Percentiles rank a stretch among this genome's conserved stretches.
Conservation (phyloP, 1,139 yeast genomes). For the Geotrichum restrictum region DNA sequence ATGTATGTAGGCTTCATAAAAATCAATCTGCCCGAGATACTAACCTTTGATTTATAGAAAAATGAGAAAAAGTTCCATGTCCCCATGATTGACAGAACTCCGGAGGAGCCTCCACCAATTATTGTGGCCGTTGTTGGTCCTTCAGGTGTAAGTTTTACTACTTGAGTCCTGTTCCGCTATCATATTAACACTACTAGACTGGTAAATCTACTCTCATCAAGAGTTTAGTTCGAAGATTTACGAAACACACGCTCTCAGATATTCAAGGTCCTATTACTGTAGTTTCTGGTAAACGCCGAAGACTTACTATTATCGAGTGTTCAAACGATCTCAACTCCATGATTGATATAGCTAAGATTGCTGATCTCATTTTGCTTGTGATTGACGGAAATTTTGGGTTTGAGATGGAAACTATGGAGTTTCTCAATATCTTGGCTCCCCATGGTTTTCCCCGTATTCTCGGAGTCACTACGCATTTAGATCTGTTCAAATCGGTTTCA, state of each 20-base stretch:
- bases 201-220: slow-evolving; percentile 93
- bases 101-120: slow-evolving; percentile 97
- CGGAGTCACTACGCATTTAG: slow-evolving; percentile 94
- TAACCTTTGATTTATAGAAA: slow-evolving; percentile 26
- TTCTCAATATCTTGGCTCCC: slow-evolving; percentile 89
- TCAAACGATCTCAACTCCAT: slow-evolving; percentile 88
- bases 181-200: slow-evolving; percentile 42
- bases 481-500: slow-evolving; percentile 82
- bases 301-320: slow-evolving; percentile 90
- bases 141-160: slow-evolving; percentile 53
- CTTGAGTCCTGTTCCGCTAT: neutral
- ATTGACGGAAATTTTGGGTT: slow-evolving; percentile 97
- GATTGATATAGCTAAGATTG: slow-evolving; percentile 94
- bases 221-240: slow-evolving; percentile 78
- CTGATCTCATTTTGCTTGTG: slow-evolving; percentile 82
- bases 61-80: slow-evolving; percentile 87
- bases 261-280: slow-evolving; percentile 95
- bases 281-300: slow-evolving; percentile 92
- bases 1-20: slow-evolving; percentile 41
- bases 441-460: slow-evolving; percentile 98
- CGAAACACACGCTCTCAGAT: slow-evolving; percentile 83
- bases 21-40: neutral
- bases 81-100: slow-evolving; percentile 96
- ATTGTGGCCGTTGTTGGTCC: slow-evolving; percentile 98
- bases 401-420: slow-evolving; percentile 99